Conservation (phyloP, 768 basidiomycete species). For the Inosperma sp. region DNA sequence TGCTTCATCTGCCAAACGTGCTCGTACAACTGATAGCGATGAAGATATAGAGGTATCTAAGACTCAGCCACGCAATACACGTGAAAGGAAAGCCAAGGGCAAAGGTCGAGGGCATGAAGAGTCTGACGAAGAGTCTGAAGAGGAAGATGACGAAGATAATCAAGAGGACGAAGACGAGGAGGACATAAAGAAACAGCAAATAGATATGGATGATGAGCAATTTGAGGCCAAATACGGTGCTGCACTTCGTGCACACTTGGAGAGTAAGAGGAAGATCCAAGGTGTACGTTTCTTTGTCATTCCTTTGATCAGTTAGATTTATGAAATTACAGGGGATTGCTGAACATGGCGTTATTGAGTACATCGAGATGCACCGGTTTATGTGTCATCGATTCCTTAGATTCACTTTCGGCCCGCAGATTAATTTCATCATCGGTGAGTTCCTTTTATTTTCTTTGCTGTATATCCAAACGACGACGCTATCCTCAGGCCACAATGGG, state of each 20-base stretch:
- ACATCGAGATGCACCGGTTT: conserved; percentile 85
- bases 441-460: neutral
- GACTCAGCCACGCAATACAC: conserved; percentile 17
- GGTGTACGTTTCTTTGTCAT: conserved; percentile 37
- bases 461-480: neutral
- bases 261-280: conserved; percentile 40
- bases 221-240: conserved; percentile 62
- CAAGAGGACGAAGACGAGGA: conserved; percentile 30
- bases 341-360: conserved; percentile 83
- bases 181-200: conserved; percentile 25
- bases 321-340: conserved; percentile 59
- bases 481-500: conserved; percentile 74
- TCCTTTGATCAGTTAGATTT: conserved; percentile 1
- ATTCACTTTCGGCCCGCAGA: conserved; percentile 85
- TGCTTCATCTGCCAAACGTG: conserved; percentile 29
- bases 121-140: conserved; percentile 29
- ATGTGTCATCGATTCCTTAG: conserved; percentile 90
- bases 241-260: conserved; percentile 50
- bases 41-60: conserved; percentile 20
- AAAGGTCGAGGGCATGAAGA: conserved; percentile 20
- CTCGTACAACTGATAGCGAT: conserved; percentile 28
- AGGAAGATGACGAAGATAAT: conserved; percentile 27
- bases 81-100: conserved; percentile 28
- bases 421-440: conserved; percentile 94
- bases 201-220: conserved; percentile 57